Percentiles rank a stretch among this genome's conserved stretches.
These are phyloP conservation scores for Schizophyllum amplum DNA, from an alignment of 1,284 basidiomycete species.

Conservation along the genomic window DNA sequence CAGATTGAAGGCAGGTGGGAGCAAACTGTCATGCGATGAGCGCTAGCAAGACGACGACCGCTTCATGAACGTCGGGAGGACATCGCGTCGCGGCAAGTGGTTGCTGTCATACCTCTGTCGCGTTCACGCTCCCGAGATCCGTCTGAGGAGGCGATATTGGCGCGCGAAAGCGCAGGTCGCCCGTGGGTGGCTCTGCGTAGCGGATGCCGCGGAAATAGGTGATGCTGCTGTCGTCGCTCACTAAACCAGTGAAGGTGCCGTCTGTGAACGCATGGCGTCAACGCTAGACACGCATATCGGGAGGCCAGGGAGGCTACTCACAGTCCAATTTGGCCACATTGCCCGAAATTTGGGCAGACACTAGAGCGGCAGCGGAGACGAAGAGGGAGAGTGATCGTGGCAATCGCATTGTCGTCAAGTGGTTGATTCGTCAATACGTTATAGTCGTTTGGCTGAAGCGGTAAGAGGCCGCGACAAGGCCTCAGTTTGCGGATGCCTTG, in stretches of 20 bases:
- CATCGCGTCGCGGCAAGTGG: no score
- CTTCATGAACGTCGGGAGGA: no score
- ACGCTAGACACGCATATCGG: background rate
- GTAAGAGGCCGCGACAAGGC: no score
- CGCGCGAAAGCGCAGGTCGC: conserved; percentile 27
- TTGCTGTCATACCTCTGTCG: conserved; percentile 20
- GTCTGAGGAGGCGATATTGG: conserved; percentile 28
- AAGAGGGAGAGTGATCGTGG: background rate
- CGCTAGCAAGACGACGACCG: no score
- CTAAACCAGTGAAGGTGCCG: conserved; percentile 27
- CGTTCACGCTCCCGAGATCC: conserved; percentile 27
- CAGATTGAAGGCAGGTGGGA: conserved; percentile 16
- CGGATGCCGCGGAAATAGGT: conserved; percentile 27
- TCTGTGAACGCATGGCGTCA: conserved; percentile 18
- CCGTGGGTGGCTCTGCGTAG: conserved; percentile 29
- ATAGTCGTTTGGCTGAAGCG: no score
- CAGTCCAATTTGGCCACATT: background rate
- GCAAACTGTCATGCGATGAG: background rate
- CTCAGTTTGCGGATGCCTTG: no score
- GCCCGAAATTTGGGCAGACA: background rate
- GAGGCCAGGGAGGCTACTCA: background rate
- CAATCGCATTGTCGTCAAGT: background rate
- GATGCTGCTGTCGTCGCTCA: conserved; percentile 20
- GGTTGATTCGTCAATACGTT: no score
- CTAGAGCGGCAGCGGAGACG: background rate